These are phyloP conservation scores for Oidiodendron maius DNA, from an alignment of 495 filamentous ascomycete genomes.

Conservation along the genomic window DNA sequence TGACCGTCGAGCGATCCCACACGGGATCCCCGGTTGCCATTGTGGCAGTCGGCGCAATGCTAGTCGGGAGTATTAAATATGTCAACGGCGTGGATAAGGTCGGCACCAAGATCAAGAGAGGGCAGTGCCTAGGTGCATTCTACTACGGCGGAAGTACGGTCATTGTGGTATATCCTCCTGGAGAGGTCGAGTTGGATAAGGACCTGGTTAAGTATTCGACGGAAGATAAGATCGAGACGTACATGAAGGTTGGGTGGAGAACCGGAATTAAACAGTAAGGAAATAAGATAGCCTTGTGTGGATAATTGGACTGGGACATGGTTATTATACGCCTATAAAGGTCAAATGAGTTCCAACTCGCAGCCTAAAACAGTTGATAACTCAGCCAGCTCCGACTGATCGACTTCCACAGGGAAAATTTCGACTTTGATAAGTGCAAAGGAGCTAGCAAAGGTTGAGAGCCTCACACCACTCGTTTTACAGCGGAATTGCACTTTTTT, in stretches of 20 bases:
- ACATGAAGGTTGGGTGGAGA: slow-evolving; percentile 30
- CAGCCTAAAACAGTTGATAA: too few species aligned
- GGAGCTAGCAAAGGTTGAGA: too few species aligned
- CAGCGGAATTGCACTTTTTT: too few species aligned
- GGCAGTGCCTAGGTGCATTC: slow-evolving; percentile 35
- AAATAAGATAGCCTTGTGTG: too few species aligned
- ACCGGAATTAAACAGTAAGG: slow-evolving; percentile 17
- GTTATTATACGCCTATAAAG: too few species aligned
- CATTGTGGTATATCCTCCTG: slow-evolving; percentile 34
- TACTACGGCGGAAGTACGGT: slow-evolving; percentile 34
- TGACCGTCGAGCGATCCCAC: slow-evolving; percentile 26
- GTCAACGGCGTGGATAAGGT: slow-evolving; percentile 25
- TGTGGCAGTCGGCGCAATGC: slow-evolving; percentile 36
- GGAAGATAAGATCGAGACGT: slow-evolving; percentile 26
- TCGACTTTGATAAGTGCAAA: too few species aligned
- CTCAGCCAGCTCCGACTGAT: too few species aligned
- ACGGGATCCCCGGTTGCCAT: slow-evolving; percentile 30
- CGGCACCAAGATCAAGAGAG: slow-evolving; percentile 29
- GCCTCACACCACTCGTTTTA: too few species aligned
- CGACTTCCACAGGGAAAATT: too few species aligned
- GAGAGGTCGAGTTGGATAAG: slow-evolving; percentile 31
- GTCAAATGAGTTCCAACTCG: too few species aligned
- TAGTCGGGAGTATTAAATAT: slow-evolving; percentile 37
- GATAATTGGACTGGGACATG: too few species aligned
- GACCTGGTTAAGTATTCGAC: slow-evolving; percentile 30